Base-by-base conservation (phyloP, 768 basidiomycete species). In the Megacollybia marginata region DNA sequence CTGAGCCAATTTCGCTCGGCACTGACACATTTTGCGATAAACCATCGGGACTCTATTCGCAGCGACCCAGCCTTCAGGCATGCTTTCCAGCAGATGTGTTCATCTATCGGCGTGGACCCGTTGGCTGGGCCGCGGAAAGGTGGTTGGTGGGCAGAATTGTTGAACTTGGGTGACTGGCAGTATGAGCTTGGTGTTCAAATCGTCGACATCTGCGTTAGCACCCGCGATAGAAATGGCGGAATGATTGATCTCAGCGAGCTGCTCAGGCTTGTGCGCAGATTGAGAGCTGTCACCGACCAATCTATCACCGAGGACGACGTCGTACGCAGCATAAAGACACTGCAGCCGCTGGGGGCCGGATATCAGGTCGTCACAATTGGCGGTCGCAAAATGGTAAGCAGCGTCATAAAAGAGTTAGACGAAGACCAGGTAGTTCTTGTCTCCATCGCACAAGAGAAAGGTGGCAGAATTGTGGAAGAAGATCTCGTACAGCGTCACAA, bases 21-120 rank as follows among this genome's bases (percentile, higher is more conserved):
- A 0, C 80, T 97, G 45, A 67, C 78, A 3, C 76, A 75, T 51
- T 99, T 98, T 58, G 91, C 93, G 1, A 68, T 79, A 20, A 81
- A 81, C 9, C 93, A 97, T 64, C 83, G 91, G 46, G 80, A 85
- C 40, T 80, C 85, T 50, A 97, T 99, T 61, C 79, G 81, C 50
- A 72, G 73, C 46, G 88, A 95, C 56, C 92, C 95, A 1, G 75
- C 78, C 3, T 94, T 99, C 64, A 78, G 96, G 4, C 87, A 86
- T 73, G 86, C 82, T 16, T 98, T 98, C 67, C 90, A 93, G 56
- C 86, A 90, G 51, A 96, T 99, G 92, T 99, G 96, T 62, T 79
- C 87, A 2, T 83, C 86, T 13, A 89, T 99, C 49, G 92, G 92
- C 32, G 92, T 99, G 19, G 96, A 98, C 63, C 94, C 95, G 2